Evolutionary conservation across 768 basidiomycete species (phyloP), one percentile per base, ranked within the genome.

Genomic region (Leucosporidium scottii): DNA sequence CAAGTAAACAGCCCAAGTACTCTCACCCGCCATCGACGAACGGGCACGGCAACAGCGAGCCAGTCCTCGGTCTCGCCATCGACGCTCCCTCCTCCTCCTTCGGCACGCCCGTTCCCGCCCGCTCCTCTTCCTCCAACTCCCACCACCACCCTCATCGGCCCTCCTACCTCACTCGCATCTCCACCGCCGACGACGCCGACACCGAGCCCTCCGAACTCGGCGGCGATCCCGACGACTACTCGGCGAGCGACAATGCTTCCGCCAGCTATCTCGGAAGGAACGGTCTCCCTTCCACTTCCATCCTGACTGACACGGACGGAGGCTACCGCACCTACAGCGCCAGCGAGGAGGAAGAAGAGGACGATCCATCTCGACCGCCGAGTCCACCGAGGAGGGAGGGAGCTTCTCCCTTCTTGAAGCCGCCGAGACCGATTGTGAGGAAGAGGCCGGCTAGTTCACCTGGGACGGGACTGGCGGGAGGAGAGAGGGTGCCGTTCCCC

Each of bases 141-240:
- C 34, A 53, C n/a, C 15, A 34, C 27, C 36, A 30, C 39, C 58
- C 36, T 25, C 28, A 58, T 28, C 21, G 36, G 15, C 39, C 39
- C 3, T 44, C 39, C 39, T 44, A 44, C 39, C 39, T 44, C 39
- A 44, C 39, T 44, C 39, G 39, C 39, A 44, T 44, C 39, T 61
- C 65, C 0, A 58, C 23, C 23, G 61, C 66, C n/a, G 66, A 61
- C n/a, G 61, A 62, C 1, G 61, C 67, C 1, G 59, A 68, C 27
- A 50, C 59, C 10, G 62, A 61, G 54, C 47, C 54, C 13, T 61
- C 67, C 56, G 55, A 57, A 17, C 1, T 27, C 25, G 39, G 36
- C 25, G 59, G 39, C 36, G 57, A 44, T 15, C 2, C 20, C 1
- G 59, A 59, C 6, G 39, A 39, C 17, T 48, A 28, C 44, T 47